phyloP scores from a whole-genome alignment of 2,329 filamentous ascomycete genomes.

The Colletotrichum costaricense region DNA sequence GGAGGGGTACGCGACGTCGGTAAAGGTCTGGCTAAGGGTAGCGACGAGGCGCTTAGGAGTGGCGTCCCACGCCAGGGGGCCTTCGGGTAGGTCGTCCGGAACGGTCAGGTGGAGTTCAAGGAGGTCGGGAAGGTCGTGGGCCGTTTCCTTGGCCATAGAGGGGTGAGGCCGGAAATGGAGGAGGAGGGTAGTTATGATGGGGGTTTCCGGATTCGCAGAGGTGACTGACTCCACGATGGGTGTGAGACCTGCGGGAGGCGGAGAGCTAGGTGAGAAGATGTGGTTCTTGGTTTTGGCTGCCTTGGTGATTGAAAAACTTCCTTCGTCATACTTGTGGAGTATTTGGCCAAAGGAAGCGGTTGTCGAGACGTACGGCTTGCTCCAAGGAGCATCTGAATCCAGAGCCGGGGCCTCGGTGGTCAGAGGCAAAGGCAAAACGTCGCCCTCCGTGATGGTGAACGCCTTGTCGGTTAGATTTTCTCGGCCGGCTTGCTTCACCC shows the following conservation, averaged over 20 bases:
- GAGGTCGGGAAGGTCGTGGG: not conserved
- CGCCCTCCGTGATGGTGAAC: conserved; percentile 10
- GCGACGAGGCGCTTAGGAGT: conserved; percentile 46
- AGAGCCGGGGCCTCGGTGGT: not conserved
- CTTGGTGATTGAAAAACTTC: not conserved
- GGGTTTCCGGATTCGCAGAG: conserved; percentile 31
- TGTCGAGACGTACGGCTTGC: conserved; percentile 39
- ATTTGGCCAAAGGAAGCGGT: conserved; percentile 64
- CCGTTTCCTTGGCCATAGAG: not conserved
- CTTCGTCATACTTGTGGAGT: conserved; percentile 48
- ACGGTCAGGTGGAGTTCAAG: conserved; percentile 37
- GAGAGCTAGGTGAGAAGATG: conserved; percentile 57
- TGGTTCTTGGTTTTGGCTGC: conserved; percentile 39
- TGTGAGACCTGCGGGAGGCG: conserved; percentile 59
- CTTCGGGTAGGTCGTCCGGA: conserved; percentile 26
- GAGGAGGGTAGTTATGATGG: conserved; percentile 48
- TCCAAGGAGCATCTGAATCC: not conserved
- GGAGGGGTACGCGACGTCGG: conserved; percentile 59
- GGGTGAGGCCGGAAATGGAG: conserved; percentile 52
- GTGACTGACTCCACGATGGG: conserved; percentile 38
- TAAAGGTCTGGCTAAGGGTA: conserved; percentile 49
- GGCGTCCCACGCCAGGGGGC: conserved; percentile 34
- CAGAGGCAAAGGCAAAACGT: not conserved
- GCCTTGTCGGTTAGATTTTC: not conserved
- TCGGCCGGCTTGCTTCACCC: conserved; percentile 34